Conservation (phyloP, 2,329 filamentous ascomycete genomes). For the Aspergillus brunneoviolaceus region DNA sequence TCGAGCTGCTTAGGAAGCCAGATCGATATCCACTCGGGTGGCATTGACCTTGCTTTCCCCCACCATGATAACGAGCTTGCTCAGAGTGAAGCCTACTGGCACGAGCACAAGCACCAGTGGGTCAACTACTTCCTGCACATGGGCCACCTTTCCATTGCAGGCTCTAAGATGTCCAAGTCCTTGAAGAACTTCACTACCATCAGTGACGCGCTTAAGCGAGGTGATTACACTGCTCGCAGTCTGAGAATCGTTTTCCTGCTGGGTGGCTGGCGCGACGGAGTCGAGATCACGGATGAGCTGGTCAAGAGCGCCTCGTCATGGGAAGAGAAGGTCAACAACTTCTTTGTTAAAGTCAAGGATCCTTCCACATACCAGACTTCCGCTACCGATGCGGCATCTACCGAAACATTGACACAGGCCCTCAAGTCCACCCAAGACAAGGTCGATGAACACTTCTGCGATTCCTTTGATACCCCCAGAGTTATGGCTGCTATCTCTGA, state of each 20-base stretch:
- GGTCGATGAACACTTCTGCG: slow-evolving; percentile 66
- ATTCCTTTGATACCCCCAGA: slow-evolving; percentile 83
- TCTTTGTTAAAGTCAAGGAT: slow-evolving; percentile 61
- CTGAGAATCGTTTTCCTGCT: slow-evolving; percentile 85
- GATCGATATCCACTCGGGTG: slow-evolving; percentile 92
- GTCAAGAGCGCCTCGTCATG: slow-evolving; percentile 71
- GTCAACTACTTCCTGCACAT: slow-evolving; percentile 96
- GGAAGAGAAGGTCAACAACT: slow-evolving; percentile 76
- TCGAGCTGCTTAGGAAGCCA: slow-evolving; percentile 78
- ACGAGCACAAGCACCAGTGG: slow-evolving; percentile 64
- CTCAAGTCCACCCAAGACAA: slow-evolving; percentile 47
- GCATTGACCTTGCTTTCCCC: slow-evolving; percentile 86
- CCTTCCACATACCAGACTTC: slow-evolving; percentile 30
- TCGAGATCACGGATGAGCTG: slow-evolving; percentile 86
- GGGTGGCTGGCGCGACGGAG: slow-evolving; percentile 84
- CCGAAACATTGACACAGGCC: slow-evolving; percentile 12
- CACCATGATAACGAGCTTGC: slow-evolving; percentile 93
- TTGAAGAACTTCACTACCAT: slow-evolving; percentile 97
- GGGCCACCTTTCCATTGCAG: slow-evolving; percentile 85
- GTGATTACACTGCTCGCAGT: slow-evolving; percentile 73
- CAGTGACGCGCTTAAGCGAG: slow-evolving; percentile 69
- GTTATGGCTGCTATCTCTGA: slow-evolving; percentile 78
- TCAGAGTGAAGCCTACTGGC: slow-evolving; percentile 84
- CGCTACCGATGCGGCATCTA: slow-evolving; percentile 8
- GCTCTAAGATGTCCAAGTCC: slow-evolving; percentile 94